Evolutionary conservation across 768 basidiomycete species (phyloP).

Genomic region (Mycena olivaceomarginata): DNA sequence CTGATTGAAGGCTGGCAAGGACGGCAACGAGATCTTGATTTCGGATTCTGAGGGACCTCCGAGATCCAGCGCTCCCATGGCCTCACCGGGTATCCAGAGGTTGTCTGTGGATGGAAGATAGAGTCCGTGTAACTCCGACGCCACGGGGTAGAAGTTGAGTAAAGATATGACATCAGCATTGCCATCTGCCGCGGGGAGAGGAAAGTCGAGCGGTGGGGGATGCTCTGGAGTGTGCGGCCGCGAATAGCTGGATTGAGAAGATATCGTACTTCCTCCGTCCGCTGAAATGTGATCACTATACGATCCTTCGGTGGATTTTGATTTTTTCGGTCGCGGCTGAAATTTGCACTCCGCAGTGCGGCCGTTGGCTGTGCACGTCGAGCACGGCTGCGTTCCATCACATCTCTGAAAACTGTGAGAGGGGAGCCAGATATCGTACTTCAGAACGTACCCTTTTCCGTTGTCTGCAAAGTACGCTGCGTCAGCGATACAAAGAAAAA

Average conservation of each 20-base stretch:
- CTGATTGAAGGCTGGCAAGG: not conserved
- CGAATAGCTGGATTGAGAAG: not conserved
- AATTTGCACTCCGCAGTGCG: constrained; percentile 31
- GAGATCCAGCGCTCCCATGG: too few relatives aligned
- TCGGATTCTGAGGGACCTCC: not conserved
- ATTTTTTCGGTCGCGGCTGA: not conserved
- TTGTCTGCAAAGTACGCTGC: constrained; percentile 10
- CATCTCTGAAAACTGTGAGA: constrained; percentile 25
- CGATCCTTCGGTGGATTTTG: not conserved
- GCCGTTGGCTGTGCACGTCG: constrained; percentile 18
- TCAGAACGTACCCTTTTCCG: constrained; percentile 31
- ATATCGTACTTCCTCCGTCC: constrained; percentile 15
- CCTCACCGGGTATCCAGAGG: too few relatives aligned
- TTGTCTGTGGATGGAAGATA: not conserved
- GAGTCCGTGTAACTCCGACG: not conserved
- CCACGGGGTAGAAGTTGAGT: not conserved
- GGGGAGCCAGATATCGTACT: not conserved
- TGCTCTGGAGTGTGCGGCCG: not conserved
- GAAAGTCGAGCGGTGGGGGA: not conserved
- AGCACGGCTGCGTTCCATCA: constrained; percentile 31
- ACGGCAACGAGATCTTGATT: not conserved
- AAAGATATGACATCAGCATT: not conserved
- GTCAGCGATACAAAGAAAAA: too few relatives aligned
- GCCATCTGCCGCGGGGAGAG: not conserved
- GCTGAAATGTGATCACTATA: not conserved